Percentiles rank a stretch among this genome's conserved stretches.
phyloP scores from a whole-genome alignment of 768 basidiomycete genomes.

The Leccinellum rugosiceps region DNA sequence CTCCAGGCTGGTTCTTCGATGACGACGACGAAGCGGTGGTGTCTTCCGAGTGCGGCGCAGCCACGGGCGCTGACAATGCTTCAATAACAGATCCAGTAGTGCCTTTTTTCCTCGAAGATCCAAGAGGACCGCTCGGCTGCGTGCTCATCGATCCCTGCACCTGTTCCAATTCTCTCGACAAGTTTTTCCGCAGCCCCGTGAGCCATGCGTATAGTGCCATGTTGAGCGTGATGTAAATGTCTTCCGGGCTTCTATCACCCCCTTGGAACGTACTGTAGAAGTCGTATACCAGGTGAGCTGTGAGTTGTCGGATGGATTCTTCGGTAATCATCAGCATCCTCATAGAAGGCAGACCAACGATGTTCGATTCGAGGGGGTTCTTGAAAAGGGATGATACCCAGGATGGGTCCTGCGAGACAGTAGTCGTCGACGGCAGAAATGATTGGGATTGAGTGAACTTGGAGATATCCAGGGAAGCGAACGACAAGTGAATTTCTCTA shows the following conservation, averaged over 20 bases:
- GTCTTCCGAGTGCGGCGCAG: constrained; percentile 9
- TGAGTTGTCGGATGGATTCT: constrained; percentile 43
- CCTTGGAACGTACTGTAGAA: constrained; percentile 70
- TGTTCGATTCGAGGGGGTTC: constrained; percentile 64
- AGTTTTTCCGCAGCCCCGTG: constrained; percentile 69
- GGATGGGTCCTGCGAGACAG: constrained; percentile 40
- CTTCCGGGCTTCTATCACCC: constrained; percentile 56
- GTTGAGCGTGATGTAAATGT: constrained; percentile 85
- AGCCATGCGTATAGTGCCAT: constrained; percentile 81
- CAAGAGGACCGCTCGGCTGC: constrained; percentile 33
- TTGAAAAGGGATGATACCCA: constrained; percentile 65
- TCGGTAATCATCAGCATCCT: constrained; percentile 77
- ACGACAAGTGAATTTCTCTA: constrained; percentile 68
- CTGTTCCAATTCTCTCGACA: constrained; percentile 76
- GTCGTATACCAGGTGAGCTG: constrained; percentile 54
- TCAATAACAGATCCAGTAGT: constrained; percentile 9
- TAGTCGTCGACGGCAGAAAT: constrained; percentile 38
- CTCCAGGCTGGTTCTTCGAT: constrained; percentile 9
- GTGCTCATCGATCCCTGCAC: constrained; percentile 57
- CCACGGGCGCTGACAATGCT: constrained; percentile 1
- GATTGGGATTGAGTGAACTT: constrained; percentile 64
- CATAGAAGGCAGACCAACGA: constrained; percentile 82
- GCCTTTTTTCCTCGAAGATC: constrained; percentile 36
- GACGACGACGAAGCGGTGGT: neutral
- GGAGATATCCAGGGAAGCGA: constrained; percentile 74